These are phyloP conservation scores for Scheffersomyces amazonensis DNA, from an alignment of 805 yeast species.

Conservation along the genomic window DNA sequence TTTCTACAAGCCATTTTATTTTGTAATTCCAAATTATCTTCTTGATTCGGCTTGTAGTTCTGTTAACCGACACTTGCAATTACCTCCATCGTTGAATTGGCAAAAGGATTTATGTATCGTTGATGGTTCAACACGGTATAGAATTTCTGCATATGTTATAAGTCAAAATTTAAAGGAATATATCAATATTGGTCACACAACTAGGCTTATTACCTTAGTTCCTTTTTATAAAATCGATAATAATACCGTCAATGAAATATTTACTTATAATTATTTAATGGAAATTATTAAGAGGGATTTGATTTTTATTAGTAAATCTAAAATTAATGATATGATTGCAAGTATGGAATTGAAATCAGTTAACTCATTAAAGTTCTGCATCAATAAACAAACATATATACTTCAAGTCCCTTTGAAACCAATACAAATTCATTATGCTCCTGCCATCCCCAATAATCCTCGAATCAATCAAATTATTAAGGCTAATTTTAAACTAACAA, in stretches of 20 bases:
- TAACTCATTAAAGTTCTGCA: background rate
- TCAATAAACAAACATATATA: background rate
- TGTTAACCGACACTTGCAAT: constrained; percentile 3
- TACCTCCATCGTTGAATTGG: constrained; percentile 7
- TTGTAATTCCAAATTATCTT: constrained; percentile 8
- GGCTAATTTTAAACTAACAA: background rate
- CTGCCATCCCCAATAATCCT: constrained; percentile 1
- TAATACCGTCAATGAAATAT: background rate
- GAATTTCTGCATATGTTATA: constrained; percentile 3
- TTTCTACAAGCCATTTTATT: constrained; percentile 7
- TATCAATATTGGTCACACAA: background rate
- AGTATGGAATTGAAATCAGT: background rate
- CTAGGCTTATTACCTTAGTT: background rate
- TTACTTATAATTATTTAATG: constrained; percentile 1
- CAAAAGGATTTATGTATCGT: constrained; percentile 1
- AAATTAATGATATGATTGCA: background rate
- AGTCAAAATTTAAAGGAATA: constrained; percentile 2
- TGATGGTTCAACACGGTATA: constrained; percentile 2
- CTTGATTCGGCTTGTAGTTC: constrained; percentile 4
- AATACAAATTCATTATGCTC: constrained; percentile 4
- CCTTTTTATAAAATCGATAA: background rate
- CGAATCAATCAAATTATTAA: background rate
- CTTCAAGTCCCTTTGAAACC: background rate
- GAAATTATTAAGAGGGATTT: background rate
- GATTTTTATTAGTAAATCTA: constrained; percentile 1